phyloP scores from a whole-genome alignment of 257 asterid species.

The Paulownia fortunei region DNA sequence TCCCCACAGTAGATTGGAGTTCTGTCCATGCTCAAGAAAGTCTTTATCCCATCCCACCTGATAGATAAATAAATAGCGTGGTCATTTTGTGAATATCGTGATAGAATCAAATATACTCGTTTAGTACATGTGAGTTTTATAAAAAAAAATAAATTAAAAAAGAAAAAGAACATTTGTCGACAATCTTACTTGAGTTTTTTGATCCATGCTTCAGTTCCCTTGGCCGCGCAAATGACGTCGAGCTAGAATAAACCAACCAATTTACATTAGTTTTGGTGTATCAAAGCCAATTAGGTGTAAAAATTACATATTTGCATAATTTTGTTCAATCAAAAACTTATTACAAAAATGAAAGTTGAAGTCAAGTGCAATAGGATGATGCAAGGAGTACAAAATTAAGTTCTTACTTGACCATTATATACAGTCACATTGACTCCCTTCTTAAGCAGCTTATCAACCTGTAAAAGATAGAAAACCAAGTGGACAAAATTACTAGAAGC shows the following conservation, averaged over 20 bases:
- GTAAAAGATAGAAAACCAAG: background rate
- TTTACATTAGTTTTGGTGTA: background rate
- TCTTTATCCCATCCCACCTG: conserved; percentile 78
- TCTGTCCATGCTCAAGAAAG: conserved; percentile 57
- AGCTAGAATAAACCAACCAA: conserved; percentile 45
- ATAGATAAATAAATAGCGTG: background rate
- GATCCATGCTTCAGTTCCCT: conserved; percentile 77
- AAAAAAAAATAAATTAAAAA: background rate
- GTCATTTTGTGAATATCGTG: too few species aligned
- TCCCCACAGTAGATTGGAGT: conserved; percentile 62
- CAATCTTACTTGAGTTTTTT: conserved; percentile 67
- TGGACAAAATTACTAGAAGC: background rate
- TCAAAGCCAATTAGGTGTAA: background rate
- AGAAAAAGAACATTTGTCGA: too few species aligned
- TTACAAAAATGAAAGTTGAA: background rate
- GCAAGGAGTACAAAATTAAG: background rate
- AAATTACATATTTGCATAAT: background rate
- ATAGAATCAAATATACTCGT: background rate
- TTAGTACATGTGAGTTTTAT: background rate
- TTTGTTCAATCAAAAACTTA: background rate
- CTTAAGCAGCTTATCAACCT: conserved; percentile 69
- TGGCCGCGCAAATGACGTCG: conserved; percentile 69
- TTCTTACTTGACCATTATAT: conserved; percentile 72
- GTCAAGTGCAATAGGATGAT: background rate
- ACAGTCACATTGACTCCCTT: conserved; percentile 70